Evolutionary conservation across 768 basidiomycete species (phyloP).

Genomic region (Rhizopogon vulgaris): DNA sequence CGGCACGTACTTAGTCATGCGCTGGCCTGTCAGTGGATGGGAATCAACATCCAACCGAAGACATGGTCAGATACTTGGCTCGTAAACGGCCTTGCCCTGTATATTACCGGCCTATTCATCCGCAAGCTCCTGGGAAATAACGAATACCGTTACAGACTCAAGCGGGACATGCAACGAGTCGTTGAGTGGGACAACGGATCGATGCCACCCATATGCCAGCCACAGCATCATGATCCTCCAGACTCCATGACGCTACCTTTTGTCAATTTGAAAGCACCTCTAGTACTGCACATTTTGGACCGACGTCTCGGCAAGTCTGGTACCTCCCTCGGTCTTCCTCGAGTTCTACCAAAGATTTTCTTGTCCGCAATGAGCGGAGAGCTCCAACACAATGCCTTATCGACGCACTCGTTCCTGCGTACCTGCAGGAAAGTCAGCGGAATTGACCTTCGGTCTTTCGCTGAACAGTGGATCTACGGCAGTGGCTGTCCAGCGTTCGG

Average conservation of each 20-base stretch:
- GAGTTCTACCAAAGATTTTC: conserved; percentile 93
- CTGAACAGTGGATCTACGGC: conserved; percentile 99
- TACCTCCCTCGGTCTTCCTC: conserved; percentile 88
- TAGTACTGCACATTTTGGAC: conserved; percentile 96
- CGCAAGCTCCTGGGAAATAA: conserved; percentile 89
- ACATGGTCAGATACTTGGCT: conserved; percentile 94
- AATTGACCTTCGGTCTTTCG: conserved; percentile 83
- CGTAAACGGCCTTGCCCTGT: conserved; percentile 88
- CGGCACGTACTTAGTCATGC: conserved; percentile 82
- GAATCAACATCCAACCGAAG: conserved; percentile 93
- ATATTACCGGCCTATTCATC: conserved; percentile 85
- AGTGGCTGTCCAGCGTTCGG: conserved; percentile 92
- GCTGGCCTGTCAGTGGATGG: conserved; percentile 93
- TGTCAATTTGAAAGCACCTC: conserved; percentile 89
- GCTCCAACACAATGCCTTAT: conserved; percentile 75
- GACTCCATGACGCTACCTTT: conserved; percentile 76
- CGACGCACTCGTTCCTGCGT: conserved; percentile 85
- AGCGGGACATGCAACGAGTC: conserved; percentile 94
- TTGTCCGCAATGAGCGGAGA: conserved; percentile 91
- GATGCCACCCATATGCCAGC: conserved; percentile 92
- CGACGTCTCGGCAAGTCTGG: conserved; percentile 91
- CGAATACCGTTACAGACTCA: conserved; percentile 91
- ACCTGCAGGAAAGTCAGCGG: conserved; percentile 93
- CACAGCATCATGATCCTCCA: conserved; percentile 78
- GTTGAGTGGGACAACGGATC: conserved; percentile 80